phyloP scores from a whole-genome alignment of 2,329 filamentous ascomycete species.

The Ploettnerulaceae sp. region DNA sequence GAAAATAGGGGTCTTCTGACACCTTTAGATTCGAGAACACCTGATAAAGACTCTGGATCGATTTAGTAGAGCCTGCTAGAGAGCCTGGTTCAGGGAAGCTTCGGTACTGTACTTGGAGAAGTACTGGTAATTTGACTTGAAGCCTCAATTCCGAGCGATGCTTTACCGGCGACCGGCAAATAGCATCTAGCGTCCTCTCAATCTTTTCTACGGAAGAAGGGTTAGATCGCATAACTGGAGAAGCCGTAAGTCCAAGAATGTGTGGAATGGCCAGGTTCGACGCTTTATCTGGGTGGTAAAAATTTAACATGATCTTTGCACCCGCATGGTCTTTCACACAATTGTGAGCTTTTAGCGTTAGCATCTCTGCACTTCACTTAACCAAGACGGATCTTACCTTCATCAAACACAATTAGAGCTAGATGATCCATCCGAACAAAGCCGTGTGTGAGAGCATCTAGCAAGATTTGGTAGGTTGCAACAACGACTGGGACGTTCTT shows the following conservation, averaged over 20 bases:
- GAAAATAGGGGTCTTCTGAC: conserved; percentile 34
- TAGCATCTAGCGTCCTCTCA: conserved; percentile 53
- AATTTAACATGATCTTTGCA: conserved; percentile 31
- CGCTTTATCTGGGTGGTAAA: conserved; percentile 29
- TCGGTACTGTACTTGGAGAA: conserved; percentile 18
- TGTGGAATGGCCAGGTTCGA: conserved; percentile 21
- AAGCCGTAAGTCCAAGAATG: conserved; percentile 34
- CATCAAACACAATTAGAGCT: conserved; percentile 60
- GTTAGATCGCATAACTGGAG: conserved; percentile 32
- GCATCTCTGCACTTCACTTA: background rate
- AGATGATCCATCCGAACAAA: conserved; percentile 53
- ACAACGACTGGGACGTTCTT: conserved; percentile 53
- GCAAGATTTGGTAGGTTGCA: conserved; percentile 55
- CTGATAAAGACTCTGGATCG: no score
- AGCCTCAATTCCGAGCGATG: conserved; percentile 45
- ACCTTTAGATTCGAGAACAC: background rate
- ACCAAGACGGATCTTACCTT: conserved; percentile 42
- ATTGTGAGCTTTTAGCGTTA: conserved; percentile 30
- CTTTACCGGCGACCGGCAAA: conserved; percentile 50
- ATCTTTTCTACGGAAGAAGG: conserved; percentile 25
- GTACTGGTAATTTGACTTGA: conserved; percentile 27
- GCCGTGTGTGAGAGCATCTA: conserved; percentile 57
- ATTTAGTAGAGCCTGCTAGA: no score
- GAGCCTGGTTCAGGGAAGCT: no score
- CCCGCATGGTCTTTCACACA: conserved; percentile 31